A percentile compares a stretch with the other conserved stretches of the same genome.
Conservation (phyloP, 495 filamentous ascomycete species). For the Platismatia glauca region DNA sequence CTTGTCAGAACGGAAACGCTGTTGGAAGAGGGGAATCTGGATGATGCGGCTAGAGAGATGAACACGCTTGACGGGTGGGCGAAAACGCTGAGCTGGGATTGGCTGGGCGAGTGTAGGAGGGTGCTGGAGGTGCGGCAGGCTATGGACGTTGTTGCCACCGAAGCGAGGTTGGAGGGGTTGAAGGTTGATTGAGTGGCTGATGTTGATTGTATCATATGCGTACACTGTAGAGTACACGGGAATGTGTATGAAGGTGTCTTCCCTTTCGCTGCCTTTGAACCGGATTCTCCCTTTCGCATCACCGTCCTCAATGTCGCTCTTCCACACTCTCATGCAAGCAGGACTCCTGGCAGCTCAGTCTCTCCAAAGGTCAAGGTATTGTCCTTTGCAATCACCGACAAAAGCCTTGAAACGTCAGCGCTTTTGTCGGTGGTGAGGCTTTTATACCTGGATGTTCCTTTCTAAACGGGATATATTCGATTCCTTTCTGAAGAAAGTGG, state of each 20-base stretch:
- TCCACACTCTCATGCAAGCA: too few relatives aligned
- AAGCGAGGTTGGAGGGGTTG: conserved; percentile 15
- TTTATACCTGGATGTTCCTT: too few relatives aligned
- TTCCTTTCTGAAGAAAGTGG: too few relatives aligned
- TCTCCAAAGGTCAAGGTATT: too few relatives aligned
- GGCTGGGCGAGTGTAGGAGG: conserved; percentile 78
- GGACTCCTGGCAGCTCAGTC: too few relatives aligned
- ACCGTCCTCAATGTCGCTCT: too few relatives aligned
- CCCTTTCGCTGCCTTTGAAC: too few relatives aligned
- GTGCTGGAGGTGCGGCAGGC: conserved; percentile 93
- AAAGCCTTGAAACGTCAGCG: too few relatives aligned
- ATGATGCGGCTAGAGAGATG: conserved; percentile 89
- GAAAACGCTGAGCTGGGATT: conserved; percentile 84
- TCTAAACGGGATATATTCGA: too few relatives aligned
- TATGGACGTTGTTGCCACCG: conserved; percentile 59
- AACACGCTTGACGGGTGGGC: conserved; percentile 87
- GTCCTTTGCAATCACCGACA: too few relatives aligned
- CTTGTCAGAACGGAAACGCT: conserved; percentile 77
- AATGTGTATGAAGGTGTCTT: not conserved
- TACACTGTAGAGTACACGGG: not conserved
- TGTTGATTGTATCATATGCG: not conserved
- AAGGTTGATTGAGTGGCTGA: conserved; percentile 16
- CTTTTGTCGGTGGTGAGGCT: too few relatives aligned
- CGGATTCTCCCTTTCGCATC: too few relatives aligned
- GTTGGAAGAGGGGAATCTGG: conserved; percentile 85